A percentile compares a stretch with the other conserved stretches of the same genome.
These are phyloP conservation scores for Colletotrichum scovillei DNA, from an alignment of 2,329 filamentous ascomycete genomes.

Conservation along the genomic window DNA sequence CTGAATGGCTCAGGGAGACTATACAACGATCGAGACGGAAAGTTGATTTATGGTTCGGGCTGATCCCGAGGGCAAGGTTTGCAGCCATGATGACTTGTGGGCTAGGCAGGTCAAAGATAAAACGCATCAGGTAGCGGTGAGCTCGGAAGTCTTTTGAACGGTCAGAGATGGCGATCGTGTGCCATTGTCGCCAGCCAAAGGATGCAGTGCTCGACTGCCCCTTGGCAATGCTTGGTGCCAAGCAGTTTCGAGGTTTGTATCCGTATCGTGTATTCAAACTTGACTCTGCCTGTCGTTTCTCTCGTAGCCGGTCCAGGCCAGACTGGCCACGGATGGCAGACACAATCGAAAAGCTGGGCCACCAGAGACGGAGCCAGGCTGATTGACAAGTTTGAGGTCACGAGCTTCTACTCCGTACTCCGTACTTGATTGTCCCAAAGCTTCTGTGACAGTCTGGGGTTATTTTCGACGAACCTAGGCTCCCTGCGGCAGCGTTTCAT, in stretches of 20 bases:
- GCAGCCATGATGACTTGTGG: not conserved
- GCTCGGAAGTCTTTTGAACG: not conserved
- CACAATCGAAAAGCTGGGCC: conserved; percentile 4
- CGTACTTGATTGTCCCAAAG: conserved; percentile 10
- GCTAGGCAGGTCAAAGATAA: not conserved
- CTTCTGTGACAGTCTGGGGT: conserved; percentile 18
- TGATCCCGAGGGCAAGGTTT: not conserved
- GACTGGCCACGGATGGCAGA: not conserved
- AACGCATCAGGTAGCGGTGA: conserved; percentile 5
- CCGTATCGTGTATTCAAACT: conserved; percentile 11
- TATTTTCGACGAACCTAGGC: conserved; percentile 18
- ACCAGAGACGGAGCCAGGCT: conserved; percentile 10
- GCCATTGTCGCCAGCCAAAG: not conserved
- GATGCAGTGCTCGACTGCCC: conserved; percentile 7
- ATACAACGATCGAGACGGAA: not conserved
- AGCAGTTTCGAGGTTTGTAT: conserved; percentile 2
- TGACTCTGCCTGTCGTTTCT: conserved; percentile 11
- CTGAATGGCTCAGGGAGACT: not conserved
- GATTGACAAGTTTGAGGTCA: not conserved
- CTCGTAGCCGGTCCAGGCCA: not conserved
- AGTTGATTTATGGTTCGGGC: not conserved
- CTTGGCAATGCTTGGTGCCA: conserved; percentile 19
- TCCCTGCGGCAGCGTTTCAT: conserved; percentile 32
- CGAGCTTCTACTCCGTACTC: conserved; percentile 9
- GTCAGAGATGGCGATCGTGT: not conserved